Conservation (phyloP, 2,329 filamentous ascomycete genomes). For the Elsinoe fawcettii region DNA sequence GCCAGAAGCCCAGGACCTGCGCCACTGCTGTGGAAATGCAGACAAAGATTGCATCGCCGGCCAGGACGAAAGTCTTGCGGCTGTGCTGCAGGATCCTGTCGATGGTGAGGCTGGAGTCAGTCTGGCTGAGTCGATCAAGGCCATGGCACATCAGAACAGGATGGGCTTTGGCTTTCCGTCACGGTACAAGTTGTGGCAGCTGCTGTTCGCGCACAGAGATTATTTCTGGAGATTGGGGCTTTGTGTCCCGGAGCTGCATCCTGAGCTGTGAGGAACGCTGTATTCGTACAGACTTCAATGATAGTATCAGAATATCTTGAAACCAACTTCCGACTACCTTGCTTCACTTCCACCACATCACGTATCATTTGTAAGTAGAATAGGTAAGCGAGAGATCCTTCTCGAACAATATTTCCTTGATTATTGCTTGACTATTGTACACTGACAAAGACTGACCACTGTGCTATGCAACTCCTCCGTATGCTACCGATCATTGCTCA, state of each 20-base stretch:
- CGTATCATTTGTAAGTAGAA: not conserved
- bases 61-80: slow-evolving; percentile 35
- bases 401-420: not conserved
- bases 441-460: not conserved
- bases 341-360: too few species aligned
- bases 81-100: slow-evolving; percentile 4
- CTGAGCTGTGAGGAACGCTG: not conserved
- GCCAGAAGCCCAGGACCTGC: slow-evolving; percentile 61
- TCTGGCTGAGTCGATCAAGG: slow-evolving; percentile 1
- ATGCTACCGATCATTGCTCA: not conserved
- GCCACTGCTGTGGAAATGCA: slow-evolving; percentile 60
- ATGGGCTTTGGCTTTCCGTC: slow-evolving; percentile 31
- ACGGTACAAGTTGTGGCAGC: slow-evolving; percentile 75
- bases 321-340: too few species aligned
- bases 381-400: not conserved
- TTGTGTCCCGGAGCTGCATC: slow-evolving; percentile 57
- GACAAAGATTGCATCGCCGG: slow-evolving; percentile 67
- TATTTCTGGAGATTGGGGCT: slow-evolving; percentile 93
- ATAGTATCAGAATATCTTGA: too few species aligned
- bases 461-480: not conserved
- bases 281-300: not conserved
- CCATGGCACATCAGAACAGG: slow-evolving; percentile 9
- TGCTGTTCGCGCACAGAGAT: slow-evolving; percentile 89
- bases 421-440: slow-evolving; percentile 2
- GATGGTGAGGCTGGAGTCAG: not conserved